Conservation (phyloP, 164 flowering plant genomes). For the Macadamia tetraphylla region DNA sequence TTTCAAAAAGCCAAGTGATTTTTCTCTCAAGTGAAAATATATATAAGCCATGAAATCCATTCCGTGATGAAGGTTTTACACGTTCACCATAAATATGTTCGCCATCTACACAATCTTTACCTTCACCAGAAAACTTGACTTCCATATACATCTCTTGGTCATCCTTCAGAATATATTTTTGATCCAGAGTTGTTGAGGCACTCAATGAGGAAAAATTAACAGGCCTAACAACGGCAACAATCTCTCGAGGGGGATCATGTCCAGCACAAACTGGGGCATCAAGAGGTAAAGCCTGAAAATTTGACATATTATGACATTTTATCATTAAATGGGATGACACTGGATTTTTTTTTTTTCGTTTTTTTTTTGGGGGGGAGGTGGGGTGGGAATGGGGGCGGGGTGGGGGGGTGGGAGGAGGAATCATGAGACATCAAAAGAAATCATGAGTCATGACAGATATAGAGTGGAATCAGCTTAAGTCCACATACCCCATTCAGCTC, state of each 20-base stretch:
- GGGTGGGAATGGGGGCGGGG: no score
- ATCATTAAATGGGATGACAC: background rate
- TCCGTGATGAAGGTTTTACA: constrained; percentile 26
- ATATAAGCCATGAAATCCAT: constrained; percentile 61
- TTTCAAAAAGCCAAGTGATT: constrained; percentile 33
- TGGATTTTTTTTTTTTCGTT: no score
- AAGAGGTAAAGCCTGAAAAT: constrained; percentile 48
- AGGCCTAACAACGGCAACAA: constrained; percentile 76
- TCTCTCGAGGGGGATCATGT: constrained; percentile 34
- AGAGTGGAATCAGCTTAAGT: background rate
- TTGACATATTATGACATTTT: background rate
- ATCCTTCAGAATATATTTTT: constrained; percentile 44
- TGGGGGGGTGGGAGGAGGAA: background rate
- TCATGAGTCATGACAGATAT: no score
- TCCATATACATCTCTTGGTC: constrained; percentile 43
- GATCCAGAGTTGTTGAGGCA: constrained; percentile 34
- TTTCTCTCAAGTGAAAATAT: constrained; percentile 39
- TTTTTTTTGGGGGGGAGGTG: no score
- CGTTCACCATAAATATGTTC: constrained; percentile 23
- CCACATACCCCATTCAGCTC: constrained; percentile 59
- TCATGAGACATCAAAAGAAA: background rate
- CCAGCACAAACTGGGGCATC: constrained; percentile 42
- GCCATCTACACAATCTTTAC: constrained; percentile 1
- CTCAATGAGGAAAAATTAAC: constrained; percentile 26
- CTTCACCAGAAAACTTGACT: constrained; percentile 20